phyloP scores from a whole-genome alignment of 1,284 basidiomycete species.

The Apiotrichum brassicae region DNA sequence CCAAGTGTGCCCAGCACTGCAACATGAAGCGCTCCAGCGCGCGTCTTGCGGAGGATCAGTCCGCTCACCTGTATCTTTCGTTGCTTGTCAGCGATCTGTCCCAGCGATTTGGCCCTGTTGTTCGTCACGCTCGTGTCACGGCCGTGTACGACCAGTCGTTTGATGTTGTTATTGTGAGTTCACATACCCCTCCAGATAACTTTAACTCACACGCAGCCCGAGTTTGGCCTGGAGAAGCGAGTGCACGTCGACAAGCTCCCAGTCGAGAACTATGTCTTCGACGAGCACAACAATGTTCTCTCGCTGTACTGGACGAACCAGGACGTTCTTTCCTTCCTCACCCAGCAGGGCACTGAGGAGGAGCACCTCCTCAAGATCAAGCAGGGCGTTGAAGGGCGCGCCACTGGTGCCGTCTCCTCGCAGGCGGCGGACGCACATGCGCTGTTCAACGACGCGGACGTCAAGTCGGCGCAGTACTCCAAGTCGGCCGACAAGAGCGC shows the following conservation, averaged over 20 bases:
- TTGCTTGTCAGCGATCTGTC: conserved; percentile 84
- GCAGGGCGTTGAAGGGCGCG: conserved; percentile 74
- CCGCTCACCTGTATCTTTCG: conserved; percentile 89
- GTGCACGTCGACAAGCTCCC: conserved; percentile 99
- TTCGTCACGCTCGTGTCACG: conserved; percentile 87
- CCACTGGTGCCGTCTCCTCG: conserved; percentile 56
- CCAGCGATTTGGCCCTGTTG: conserved; percentile 86
- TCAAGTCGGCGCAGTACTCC: conserved; percentile 63
- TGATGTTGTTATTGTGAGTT: conserved; percentile 59
- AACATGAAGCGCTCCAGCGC: conserved; percentile 71
- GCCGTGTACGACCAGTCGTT: conserved; percentile 92
- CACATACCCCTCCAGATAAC: background rate
- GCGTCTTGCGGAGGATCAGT: conserved; percentile 89
- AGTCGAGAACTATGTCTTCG: conserved; percentile 90
- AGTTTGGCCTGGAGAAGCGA: conserved; percentile 96
- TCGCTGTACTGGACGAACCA: conserved; percentile 65
- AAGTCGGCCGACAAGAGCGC: conserved; percentile 62
- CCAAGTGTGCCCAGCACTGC: conserved; percentile 94
- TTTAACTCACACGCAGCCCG: conserved; percentile 49
- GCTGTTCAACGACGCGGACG: conserved; percentile 71
- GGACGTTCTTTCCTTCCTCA: conserved; percentile 89
- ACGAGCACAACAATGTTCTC: conserved; percentile 82
- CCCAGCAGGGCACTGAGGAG: conserved; percentile 75
- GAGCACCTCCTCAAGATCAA: conserved; percentile 88
- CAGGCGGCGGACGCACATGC: conserved; percentile 74